A percentile compares a stretch with the other conserved stretches of the same genome.
phyloP scores from a whole-genome alignment of 1,284 basidiomycete genomes.

The Boletus albobrunnescens region DNA sequence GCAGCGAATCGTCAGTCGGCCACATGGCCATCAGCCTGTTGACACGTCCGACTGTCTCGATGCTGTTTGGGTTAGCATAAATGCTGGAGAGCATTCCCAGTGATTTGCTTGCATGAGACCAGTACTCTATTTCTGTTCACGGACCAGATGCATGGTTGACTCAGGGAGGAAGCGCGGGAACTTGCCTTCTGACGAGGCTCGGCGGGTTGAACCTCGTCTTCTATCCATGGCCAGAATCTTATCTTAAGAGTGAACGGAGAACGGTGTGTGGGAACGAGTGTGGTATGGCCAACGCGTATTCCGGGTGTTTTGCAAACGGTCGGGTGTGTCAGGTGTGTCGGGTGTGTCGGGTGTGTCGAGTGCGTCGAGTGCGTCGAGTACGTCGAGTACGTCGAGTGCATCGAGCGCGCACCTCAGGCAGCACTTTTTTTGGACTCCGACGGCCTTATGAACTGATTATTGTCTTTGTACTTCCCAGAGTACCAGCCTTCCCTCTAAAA shows the following conservation, averaged over 20 bases:
- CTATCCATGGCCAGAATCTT: slow-evolving; percentile 26
- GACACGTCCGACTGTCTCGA: slow-evolving; percentile 62
- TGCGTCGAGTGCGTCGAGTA: too few relatives aligned
- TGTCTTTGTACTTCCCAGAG: not conserved
- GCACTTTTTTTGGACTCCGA: not conserved
- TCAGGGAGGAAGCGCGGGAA: slow-evolving; percentile 26
- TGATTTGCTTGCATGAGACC: slow-evolving; percentile 61
- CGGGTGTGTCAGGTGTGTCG: too few relatives aligned
- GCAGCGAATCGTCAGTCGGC: slow-evolving; percentile 65
- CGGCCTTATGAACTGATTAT: too few relatives aligned
- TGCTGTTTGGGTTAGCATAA: slow-evolving; percentile 46
- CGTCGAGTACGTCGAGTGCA: too few relatives aligned
- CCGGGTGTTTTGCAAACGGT: too few relatives aligned
- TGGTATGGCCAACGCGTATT: too few relatives aligned
- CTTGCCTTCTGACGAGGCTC: slow-evolving; percentile 35
- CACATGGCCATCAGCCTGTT: slow-evolving; percentile 67
- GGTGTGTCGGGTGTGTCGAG: too few relatives aligned
- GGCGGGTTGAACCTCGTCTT: slow-evolving; percentile 31
- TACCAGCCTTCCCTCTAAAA: not conserved
- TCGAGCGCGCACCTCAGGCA: not conserved
- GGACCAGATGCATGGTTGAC: slow-evolving; percentile 4
- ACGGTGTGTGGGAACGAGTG: too few relatives aligned
- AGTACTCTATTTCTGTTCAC: slow-evolving; percentile 60
- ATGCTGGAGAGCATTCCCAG: slow-evolving; percentile 51
- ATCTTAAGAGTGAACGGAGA: too few relatives aligned